phyloP scores from a whole-genome alignment of 169 alveolate species.

The Plasmodium gonderi region DNA sequence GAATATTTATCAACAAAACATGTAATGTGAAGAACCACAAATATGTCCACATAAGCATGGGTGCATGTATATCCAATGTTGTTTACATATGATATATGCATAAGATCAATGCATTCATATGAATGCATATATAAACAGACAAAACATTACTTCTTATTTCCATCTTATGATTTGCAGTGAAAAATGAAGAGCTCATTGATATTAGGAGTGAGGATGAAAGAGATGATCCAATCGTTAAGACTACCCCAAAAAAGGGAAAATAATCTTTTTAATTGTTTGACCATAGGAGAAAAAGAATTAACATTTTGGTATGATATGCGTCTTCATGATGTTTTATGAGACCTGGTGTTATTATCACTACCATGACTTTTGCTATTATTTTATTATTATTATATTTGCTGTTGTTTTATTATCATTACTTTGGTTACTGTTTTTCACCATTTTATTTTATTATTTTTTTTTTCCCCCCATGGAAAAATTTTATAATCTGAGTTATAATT shows the following conservation, averaged over 20 bases:
- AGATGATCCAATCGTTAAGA: not conserved
- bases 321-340: not conserved
- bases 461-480: not conserved
- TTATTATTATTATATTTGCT: too few species aligned
- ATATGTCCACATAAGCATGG: not conserved
- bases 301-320: not conserved
- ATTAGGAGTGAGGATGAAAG: conserved; percentile 69
- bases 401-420: too few species aligned
- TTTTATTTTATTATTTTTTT: too few species aligned
- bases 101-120: not conserved
- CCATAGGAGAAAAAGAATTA: not conserved
- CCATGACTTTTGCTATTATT: not conserved
- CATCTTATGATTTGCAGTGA: conserved; percentile 16
- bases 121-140: not conserved
- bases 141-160: not conserved
- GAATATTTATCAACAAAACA: conserved; percentile 23
- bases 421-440: too few species aligned
- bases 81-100: not conserved
- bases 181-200: conserved; percentile 29
- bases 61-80: not conserved
- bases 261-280: not conserved
- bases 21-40: conserved; percentile 6
- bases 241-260: not conserved
- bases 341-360: not conserved
- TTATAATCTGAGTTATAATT: not conserved